These are phyloP conservation scores for Cladosporium oxysporum DNA, from an alignment of 2,329 filamentous ascomycete genomes.

Conservation along the genomic window DNA sequence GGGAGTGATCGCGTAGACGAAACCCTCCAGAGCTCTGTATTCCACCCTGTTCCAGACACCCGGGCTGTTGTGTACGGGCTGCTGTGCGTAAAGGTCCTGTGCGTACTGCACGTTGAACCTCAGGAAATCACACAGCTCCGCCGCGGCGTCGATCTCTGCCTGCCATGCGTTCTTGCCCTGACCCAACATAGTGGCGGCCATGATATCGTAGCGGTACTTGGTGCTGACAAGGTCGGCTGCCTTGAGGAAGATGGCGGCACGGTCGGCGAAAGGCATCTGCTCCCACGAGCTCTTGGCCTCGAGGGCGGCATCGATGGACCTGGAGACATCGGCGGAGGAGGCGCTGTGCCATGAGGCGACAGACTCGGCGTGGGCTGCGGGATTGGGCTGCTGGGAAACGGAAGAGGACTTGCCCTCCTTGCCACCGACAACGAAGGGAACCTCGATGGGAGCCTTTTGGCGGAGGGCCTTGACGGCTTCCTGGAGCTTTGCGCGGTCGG, in stretches of 20 bases:
- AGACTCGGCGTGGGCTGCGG: conserved; percentile 72
- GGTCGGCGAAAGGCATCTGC: conserved; percentile 81
- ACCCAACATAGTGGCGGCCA: conserved; percentile 92
- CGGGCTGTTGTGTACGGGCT: conserved; percentile 77
- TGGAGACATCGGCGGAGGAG: conserved; percentile 70
- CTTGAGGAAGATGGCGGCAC: conserved; percentile 90
- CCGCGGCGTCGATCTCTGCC: conserved; percentile 92
- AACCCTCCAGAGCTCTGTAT: conserved; percentile 85
- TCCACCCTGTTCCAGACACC: conserved; percentile 91
- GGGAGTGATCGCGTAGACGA: conserved; percentile 88
- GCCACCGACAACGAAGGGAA: conserved; percentile 82
- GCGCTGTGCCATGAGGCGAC: conserved; percentile 87
- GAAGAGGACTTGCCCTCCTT: conserved; percentile 63
- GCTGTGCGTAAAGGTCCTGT: conserved; percentile 82
- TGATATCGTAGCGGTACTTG: conserved; percentile 94
- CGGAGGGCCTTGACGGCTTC: conserved; percentile 71
- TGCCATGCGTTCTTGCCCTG: conserved; percentile 99
- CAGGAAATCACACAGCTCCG: conserved; percentile 87
- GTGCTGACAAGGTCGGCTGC: conserved; percentile 84
- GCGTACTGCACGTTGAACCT: conserved; percentile 88
- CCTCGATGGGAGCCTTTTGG: conserved; percentile 68
- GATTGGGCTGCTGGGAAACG: conserved; percentile 74
- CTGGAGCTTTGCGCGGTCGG: conserved; percentile 73
- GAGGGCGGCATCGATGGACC: conserved; percentile 79
- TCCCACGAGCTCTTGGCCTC: conserved; percentile 86